Percentiles rank a stretch among this genome's conserved stretches.
Evolutionary conservation across 139 green algal species (phyloP).

Genomic region (Chlamydomonas schloesseri): DNA sequence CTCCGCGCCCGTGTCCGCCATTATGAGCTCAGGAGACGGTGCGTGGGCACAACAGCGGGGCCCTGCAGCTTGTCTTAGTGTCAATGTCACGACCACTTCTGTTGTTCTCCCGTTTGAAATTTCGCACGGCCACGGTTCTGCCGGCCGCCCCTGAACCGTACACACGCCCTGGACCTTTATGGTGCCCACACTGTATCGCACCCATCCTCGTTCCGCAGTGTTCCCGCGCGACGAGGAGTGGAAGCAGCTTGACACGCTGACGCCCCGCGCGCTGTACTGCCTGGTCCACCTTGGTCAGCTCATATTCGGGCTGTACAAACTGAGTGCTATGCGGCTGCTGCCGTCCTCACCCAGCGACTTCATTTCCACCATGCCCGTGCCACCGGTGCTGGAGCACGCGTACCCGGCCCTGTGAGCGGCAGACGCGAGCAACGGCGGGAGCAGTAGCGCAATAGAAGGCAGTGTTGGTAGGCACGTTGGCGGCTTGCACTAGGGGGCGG

Average conservation of each 20-base stretch:
- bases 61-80: no score
- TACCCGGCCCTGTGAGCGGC: conserved; percentile 7
- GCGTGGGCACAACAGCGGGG: no score
- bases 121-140: no score
- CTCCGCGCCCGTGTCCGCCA: conserved; percentile 81
- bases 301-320: conserved; percentile 86
- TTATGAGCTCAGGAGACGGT: conserved; percentile 81
- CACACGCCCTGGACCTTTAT: neutral
- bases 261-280: conserved; percentile 85
- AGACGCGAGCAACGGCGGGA: no score
- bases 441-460: no score
- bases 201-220: conserved; percentile 44
- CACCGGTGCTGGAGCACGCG: conserved; percentile 8
- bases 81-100: no score
- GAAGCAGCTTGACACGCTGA: conserved; percentile 74
- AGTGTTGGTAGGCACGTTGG: no score
- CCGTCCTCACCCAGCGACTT: conserved; percentile 91
- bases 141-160: neutral
- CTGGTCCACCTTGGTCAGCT: conserved; percentile 81
- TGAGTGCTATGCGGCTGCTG: conserved; percentile 92
- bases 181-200: no score
- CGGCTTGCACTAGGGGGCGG: no score
- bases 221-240: conserved; percentile 75
- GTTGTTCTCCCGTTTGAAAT: no score
- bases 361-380: conserved; percentile 70